phyloP scores from a whole-genome alignment of 2,329 filamentous ascomycete genomes.

The Tolypocladium ovalisporum region DNA sequence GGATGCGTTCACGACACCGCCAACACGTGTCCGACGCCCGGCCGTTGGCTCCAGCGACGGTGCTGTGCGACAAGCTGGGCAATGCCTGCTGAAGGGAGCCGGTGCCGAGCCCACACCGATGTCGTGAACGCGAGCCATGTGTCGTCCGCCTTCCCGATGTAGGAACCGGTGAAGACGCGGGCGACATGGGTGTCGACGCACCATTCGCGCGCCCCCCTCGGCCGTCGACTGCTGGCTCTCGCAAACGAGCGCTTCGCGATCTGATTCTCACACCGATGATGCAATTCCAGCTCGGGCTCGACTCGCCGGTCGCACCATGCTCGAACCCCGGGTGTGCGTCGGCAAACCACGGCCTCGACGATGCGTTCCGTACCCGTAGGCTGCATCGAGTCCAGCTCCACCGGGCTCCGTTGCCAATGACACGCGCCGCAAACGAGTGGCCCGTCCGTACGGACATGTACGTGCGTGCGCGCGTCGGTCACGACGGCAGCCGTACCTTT shows the following conservation, averaged over 20 bases:
- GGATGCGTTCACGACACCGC: background rate
- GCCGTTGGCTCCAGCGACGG: background rate
- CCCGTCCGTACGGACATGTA: background rate
- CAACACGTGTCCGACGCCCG: background rate
- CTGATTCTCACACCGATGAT: background rate
- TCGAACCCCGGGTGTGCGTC: conserved; percentile 4
- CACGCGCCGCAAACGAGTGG: background rate
- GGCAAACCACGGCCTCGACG: conserved; percentile 2
- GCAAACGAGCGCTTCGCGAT: background rate
- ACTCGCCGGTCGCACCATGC: background rate
- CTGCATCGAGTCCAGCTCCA: too few relatives aligned
- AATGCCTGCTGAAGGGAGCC: background rate
- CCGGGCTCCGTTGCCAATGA: background rate
- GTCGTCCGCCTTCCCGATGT: conserved; percentile 15
- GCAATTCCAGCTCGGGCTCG: background rate
- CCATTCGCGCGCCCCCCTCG: background rate
- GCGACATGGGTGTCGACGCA: conserved; percentile 7
- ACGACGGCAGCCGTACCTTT: background rate
- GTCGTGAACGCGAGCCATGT: background rate
- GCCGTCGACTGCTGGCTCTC: background rate
- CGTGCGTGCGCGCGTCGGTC: too few relatives aligned
- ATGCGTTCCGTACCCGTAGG: too few relatives aligned
- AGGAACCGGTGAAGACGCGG: conserved; percentile 21
- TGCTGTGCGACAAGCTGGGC: background rate
- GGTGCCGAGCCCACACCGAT: background rate